Base-by-base conservation (phyloP, 495 filamentous ascomycete species). In the Podospora appendiculata region DNA sequence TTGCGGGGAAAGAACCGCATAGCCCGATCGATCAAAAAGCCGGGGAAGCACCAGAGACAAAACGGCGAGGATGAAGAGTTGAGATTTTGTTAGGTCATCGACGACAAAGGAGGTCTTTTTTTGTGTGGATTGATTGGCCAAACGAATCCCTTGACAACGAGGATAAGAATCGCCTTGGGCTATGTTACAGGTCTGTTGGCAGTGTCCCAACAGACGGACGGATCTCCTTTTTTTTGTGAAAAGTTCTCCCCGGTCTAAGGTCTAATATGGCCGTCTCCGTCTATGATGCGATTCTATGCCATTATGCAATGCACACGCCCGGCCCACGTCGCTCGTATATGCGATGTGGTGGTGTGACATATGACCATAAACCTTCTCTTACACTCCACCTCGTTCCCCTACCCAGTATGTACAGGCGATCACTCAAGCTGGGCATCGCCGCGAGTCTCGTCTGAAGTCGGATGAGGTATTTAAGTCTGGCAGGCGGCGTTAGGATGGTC, bases 261-360 rank as follows among this genome's bases (percentile, higher is more conserved):
- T 58, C 66, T 63, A 64, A 60, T 57, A 49, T 48, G 39, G 32
- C 19, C 19, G 10, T 13, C 34, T 54, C 60, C 65, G 61, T 68
- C 65, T 66, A 68, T 66, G 56, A 48, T 61, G 58, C 50, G 58
- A 64, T 60, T 66, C 58, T 62, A 63, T 62, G 60, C 64, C 60
- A 54, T 58, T 60, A 54, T 50, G 4, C 56, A 57, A 64, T 66
- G 57, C 57, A 62, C 65, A 56, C 58, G 46, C 58, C 56, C 39
- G 10, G 35, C 47, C 56, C 60, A 54, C 56, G 51, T 50, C 41
- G 52, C 55, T 33, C 49, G 53, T 56, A 50, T 50, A 46, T 51
- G 61, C 61, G 54, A 57, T 50, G 43, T 34, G 54, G 53, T 53
- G 9, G 45, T 50, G 56, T 40, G 52, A 61, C 59, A 56, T 41